Percentiles rank a stretch among this genome's conserved stretches.
Conservation (phyloP, 805 yeast genomes). For the Candida gorgasii region DNA sequence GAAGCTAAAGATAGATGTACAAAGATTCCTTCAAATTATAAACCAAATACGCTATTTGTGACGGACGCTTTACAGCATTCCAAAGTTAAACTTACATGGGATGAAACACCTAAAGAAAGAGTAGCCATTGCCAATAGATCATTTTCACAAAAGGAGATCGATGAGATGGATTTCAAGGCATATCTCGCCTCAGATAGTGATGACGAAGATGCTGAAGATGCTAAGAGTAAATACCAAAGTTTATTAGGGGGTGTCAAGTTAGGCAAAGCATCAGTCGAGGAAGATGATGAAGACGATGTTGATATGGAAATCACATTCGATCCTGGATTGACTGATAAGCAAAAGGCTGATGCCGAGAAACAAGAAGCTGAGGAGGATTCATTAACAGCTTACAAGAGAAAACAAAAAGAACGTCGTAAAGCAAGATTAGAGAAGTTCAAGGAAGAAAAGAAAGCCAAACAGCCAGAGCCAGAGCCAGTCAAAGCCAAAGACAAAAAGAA, state of each 20-base stretch:
- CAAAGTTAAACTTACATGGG: slow-evolving; percentile 96
- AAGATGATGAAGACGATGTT: slow-evolving; percentile 60
- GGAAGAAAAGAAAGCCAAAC: slow-evolving; percentile 43
- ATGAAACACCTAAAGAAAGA: slow-evolving; percentile 94
- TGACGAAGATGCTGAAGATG: slow-evolving; percentile 23
- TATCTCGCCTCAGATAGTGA: slow-evolving; percentile 65
- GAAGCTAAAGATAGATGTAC: slow-evolving; percentile 73
- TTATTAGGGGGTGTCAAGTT: slow-evolving; percentile 50
- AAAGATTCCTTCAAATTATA: slow-evolving; percentile 73
- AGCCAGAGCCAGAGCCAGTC: slow-evolving; percentile 6
- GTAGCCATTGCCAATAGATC: slow-evolving; percentile 72
- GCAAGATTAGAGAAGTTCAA: slow-evolving; percentile 77
- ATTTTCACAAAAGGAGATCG: slow-evolving; percentile 84
- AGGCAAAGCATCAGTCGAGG: slow-evolving; percentile 24
- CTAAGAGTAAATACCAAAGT: slow-evolving; percentile 61
- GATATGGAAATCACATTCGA: slow-evolving; percentile 96
- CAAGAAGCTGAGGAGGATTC: slow-evolving; percentile 64
- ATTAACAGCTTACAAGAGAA: slow-evolving; percentile 76
- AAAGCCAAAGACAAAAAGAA: slow-evolving; percentile 56
- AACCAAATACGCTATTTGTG: slow-evolving; percentile 71
- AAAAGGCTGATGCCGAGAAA: slow-evolving; percentile 31
- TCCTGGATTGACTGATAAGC: slow-evolving; percentile 64
- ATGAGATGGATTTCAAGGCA: slow-evolving; percentile 89
- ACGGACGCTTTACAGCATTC: slow-evolving; percentile 97
- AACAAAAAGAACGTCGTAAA: slow-evolving; percentile 90